Percentiles rank a stretch among this genome's conserved stretches.
Conservation (phyloP, 1,284 basidiomycete species). For the Hypsizygus ulmarius region DNA sequence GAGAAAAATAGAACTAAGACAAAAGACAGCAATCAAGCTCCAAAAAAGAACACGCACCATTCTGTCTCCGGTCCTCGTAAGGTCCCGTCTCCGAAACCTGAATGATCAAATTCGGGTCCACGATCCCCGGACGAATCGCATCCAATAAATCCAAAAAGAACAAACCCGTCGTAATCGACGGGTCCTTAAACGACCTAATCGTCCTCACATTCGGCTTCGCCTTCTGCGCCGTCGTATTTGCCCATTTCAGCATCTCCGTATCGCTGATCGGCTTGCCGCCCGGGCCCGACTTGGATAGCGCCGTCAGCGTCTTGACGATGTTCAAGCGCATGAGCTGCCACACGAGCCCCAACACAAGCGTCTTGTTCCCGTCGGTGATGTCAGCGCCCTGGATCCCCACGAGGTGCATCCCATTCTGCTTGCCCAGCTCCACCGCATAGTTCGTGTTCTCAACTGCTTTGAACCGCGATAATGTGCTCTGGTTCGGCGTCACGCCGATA, state of each 20-base stretch:
- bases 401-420: conserved; percentile 91
- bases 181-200: conserved; percentile 94
- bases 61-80: conserved; percentile 90
- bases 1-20: not conserved
- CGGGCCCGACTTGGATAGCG: conserved; percentile 63
- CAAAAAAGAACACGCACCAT: conserved; percentile 59
- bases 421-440: conserved; percentile 91
- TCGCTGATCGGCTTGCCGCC: conserved; percentile 84
- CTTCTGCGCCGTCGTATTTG: conserved; percentile 84
- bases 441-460: conserved; percentile 99
- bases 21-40: not conserved
- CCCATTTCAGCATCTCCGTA: conserved; percentile 94
- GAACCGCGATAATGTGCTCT: conserved; percentile 88
- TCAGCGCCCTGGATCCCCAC: conserved; percentile 98
- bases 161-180: conserved; percentile 83
- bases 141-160: conserved; percentile 96
- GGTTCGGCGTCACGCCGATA: conserved; percentile 74
- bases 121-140: conserved; percentile 89
- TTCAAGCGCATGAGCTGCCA: conserved; percentile 98
- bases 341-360: conserved; percentile 91
- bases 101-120: conserved; percentile 84
- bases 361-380: conserved; percentile 91
- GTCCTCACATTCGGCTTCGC: conserved; percentile 63
- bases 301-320: conserved; percentile 88
- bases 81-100: conserved; percentile 61